Evolutionary conservation across 768 basidiomycete genomes (phyloP), one percentile per base, ranked within the genome.

Genomic region (Pulveroboletus frians): DNA sequence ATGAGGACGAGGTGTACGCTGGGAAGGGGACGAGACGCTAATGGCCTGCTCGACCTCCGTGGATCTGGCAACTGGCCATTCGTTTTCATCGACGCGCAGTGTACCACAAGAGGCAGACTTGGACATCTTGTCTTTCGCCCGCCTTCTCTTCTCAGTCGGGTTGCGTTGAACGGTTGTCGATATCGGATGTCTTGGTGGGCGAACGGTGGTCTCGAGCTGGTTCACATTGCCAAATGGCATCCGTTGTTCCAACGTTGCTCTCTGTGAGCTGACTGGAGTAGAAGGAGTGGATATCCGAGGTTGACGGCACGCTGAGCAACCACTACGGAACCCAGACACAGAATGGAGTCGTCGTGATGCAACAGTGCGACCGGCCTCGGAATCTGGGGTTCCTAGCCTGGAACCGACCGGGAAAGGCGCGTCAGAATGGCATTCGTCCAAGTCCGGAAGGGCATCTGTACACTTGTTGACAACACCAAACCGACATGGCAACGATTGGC

Each of bases 261-360:
- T 43, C 13, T 11, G 43, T 39, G 52, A 54, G 27, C 38, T 60
- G 18, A 48, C 36, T n/a, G 53, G 60, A 15, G 47, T 6, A 14
- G 52, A 58, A 35, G 50, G 32, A 35, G 38, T 35, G 9, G 55
- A 55, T 17, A 49, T 14, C 27, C 61, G 64, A 39, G 45, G 51
- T 17, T 58, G 61, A 43, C 55, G 59, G 53, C 63, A 66, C 10
- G 63, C 61, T 6, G 52, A 43, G 50, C 63, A 65, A 39, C 63
- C 63, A 51, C 59, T 65, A 5, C 63, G 64, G 55, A 66, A 65
- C 48, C 44, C 57, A 20, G 49, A 47, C 23, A 36, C 34, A 10
- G 54, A 51, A 32, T 49, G 49, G 17, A 30, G 39, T 47, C 53
- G 52, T 45, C 36, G 42, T 15, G 54, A 46, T 31, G 15, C 46